Conservation (phyloP, 192 early-diverging fungal species). For the Coemansia sp. region DNA sequence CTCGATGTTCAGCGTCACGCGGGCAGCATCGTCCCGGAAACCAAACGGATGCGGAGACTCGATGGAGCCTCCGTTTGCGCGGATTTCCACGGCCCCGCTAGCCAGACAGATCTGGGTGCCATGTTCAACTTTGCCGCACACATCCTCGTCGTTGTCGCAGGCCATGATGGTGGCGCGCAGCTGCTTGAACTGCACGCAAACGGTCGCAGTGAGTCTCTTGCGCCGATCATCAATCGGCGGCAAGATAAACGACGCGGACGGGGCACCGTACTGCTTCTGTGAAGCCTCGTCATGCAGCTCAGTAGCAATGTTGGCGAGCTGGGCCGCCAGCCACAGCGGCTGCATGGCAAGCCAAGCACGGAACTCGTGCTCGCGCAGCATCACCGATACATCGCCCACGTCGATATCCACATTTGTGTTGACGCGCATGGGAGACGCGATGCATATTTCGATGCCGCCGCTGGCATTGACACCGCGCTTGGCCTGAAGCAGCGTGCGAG, state of each 20-base stretch:
- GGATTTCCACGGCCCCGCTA: slow-evolving; percentile 15
- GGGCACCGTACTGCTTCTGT: not conserved
- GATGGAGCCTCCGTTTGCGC: slow-evolving; percentile 45
- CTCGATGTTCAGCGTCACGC: slow-evolving; percentile 31
- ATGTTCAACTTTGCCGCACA: slow-evolving; percentile 42
- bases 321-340: slow-evolving; percentile 44
- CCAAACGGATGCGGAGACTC: slow-evolving; percentile 47
- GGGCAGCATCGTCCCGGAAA: slow-evolving; percentile 27
- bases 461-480: slow-evolving; percentile 31
- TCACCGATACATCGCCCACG: slow-evolving; percentile 21
- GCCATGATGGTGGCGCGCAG: slow-evolving; percentile 37
- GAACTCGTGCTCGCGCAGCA: slow-evolving; percentile 47
- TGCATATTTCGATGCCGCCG: slow-evolving; percentile 16
- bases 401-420: slow-evolving; percentile 25
- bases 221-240: slow-evolving; percentile 28
- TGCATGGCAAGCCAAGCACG: slow-evolving; percentile 50
- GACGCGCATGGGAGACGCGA: slow-evolving; percentile 9
- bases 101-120: slow-evolving; percentile 37
- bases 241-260: not conserved
- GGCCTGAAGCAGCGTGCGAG: slow-evolving; percentile 10
- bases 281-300: too few species aligned
- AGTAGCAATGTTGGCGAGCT: slow-evolving; percentile 7
- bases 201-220: slow-evolving; percentile 24
- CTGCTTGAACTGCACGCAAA: slow-evolving; percentile 24
- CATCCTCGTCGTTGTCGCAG: slow-evolving; percentile 51